Conservation (phyloP, 345 rosid species). For the Triadica sebifera region DNA sequence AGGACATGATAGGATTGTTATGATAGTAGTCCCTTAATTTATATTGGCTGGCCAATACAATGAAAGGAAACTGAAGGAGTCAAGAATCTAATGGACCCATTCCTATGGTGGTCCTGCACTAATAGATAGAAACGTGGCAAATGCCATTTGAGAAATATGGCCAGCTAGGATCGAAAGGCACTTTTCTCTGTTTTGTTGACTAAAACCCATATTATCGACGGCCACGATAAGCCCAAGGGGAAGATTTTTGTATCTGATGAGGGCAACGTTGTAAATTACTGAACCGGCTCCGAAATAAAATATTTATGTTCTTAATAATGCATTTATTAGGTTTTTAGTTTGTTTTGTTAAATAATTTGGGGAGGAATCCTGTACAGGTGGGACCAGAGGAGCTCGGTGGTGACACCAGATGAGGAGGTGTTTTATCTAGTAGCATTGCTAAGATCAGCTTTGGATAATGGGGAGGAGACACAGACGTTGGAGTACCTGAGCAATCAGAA, state of each 20-base stretch:
- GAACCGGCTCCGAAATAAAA: too few relatives aligned
- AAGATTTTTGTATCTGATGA: too few relatives aligned
- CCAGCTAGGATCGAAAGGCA: too few relatives aligned
- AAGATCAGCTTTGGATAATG: slow-evolving; percentile 69
- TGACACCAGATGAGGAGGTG: slow-evolving; percentile 89
- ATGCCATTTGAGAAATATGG: slow-evolving; percentile 25
- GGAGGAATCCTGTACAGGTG: slow-evolving; percentile 46
- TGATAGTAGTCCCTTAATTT: too few relatives aligned
- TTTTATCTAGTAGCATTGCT: slow-evolving; percentile 87
- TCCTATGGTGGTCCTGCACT: slow-evolving; percentile 26
- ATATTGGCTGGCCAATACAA: too few relatives aligned
- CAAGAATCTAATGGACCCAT: neutral
- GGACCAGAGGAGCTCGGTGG: slow-evolving; percentile 78
- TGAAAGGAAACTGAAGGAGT: neutral
- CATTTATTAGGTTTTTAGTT: too few relatives aligned
- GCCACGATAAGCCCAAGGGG: too few relatives aligned
- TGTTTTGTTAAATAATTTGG: neutral
- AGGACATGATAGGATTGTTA: too few relatives aligned
- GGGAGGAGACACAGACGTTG: slow-evolving; percentile 58
- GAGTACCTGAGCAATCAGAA: slow-evolving; percentile 68
- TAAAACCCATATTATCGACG: too few relatives aligned
- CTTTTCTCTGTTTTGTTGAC: slow-evolving; percentile 26
- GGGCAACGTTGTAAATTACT: too few relatives aligned
- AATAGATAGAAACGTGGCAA: slow-evolving; percentile 30
- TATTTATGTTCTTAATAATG: too few relatives aligned